Percentiles rank a stretch among this genome's conserved stretches.
Conservation (phyloP, 2,329 filamentous ascomycete genomes). For the Drechslerella dactyloides region DNA sequence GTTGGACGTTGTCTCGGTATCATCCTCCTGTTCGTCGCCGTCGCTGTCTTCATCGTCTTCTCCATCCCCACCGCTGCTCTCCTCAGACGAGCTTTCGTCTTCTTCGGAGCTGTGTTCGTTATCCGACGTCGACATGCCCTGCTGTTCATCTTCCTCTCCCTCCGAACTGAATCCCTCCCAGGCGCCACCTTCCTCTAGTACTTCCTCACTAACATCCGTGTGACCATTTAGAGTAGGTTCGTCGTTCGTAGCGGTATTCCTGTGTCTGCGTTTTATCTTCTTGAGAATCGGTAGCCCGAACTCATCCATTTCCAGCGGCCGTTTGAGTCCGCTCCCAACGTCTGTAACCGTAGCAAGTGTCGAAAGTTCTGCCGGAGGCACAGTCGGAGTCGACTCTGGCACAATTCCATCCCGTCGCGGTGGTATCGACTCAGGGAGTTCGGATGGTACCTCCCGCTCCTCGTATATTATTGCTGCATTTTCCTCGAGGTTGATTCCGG, state of each 20-base stretch:
- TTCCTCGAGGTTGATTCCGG: conserved; percentile 63
- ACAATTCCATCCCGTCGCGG: conserved; percentile 13
- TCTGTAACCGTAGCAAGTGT: conserved; percentile 32
- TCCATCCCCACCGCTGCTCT: conserved; percentile 12
- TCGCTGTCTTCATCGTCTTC: conserved; percentile 36
- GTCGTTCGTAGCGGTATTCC: conserved; percentile 59
- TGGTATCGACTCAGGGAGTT: conserved; percentile 42
- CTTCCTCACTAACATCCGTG: conserved; percentile 49
- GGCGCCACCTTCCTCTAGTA: conserved; percentile 56
- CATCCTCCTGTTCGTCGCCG: conserved; percentile 56
- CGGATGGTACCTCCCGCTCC: conserved; percentile 52
- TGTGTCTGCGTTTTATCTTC: conserved; percentile 75
- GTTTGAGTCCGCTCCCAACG: conserved; percentile 81
- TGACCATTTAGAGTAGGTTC: conserved; percentile 54
- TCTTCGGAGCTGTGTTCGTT: conserved; percentile 11
- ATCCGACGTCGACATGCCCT: conserved; percentile 4
- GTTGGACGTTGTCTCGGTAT: conserved; percentile 60
- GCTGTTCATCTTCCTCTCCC: conserved; percentile 28
- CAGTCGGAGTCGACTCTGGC: conserved; percentile 8
- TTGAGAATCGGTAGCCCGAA: conserved; percentile 81
- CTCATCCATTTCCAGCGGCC: conserved; percentile 79
- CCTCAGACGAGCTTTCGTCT: conserved; percentile 15
- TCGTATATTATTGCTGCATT: conserved; percentile 65
- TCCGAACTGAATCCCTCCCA: conserved; percentile 52
- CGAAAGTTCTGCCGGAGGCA: background rate